Conservation (phyloP, 2,329 filamentous ascomycete species). For the Sphaerulina vaccinii region DNA sequence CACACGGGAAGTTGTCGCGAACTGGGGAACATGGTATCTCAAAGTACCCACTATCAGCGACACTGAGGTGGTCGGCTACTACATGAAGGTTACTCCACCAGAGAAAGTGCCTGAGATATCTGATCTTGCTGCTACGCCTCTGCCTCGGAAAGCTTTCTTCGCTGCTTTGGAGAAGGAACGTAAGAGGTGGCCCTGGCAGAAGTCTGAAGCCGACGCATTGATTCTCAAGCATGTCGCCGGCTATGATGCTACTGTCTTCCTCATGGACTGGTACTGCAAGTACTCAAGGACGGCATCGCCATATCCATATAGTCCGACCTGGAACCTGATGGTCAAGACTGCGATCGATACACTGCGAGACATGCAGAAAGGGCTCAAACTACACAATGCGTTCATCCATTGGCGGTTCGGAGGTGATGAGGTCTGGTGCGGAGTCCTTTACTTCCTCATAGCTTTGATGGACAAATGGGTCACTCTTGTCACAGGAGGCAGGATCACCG, state of each 20-base stretch:
- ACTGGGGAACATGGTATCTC: slow-evolving; percentile 60
- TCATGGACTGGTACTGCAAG: slow-evolving; percentile 55
- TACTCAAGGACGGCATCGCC: slow-evolving; percentile 48
- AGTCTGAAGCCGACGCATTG: slow-evolving; percentile 46
- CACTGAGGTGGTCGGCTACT: slow-evolving; percentile 53
- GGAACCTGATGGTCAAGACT: slow-evolving; percentile 59
- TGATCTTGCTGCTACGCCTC: slow-evolving; percentile 50
- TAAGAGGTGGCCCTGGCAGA: slow-evolving; percentile 45
- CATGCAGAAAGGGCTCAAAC: slow-evolving; percentile 54
- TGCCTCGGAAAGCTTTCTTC: slow-evolving; percentile 49
- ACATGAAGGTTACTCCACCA: slow-evolving; percentile 34
- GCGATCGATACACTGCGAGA: slow-evolving; percentile 54
- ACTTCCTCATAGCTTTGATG: slow-evolving; percentile 56
- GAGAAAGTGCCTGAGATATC: slow-evolving; percentile 48
- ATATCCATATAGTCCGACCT: slow-evolving; percentile 56
- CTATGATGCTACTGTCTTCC: slow-evolving; percentile 54
- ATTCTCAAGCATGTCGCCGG: slow-evolving; percentile 53
- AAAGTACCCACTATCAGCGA: slow-evolving; percentile 52
- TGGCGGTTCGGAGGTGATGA: slow-evolving; percentile 59
- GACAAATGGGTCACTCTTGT: slow-evolving; percentile 56
- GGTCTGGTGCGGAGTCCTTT: slow-evolving; percentile 54
- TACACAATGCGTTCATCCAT: slow-evolving; percentile 59
- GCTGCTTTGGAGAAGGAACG: slow-evolving; percentile 48
- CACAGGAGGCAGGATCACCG: slow-evolving; percentile 43
- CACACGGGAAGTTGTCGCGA: slow-evolving; percentile 54